These are phyloP conservation scores for Fusarium sororula DNA, from an alignment of 2,329 filamentous ascomycete genomes.

Conservation along the genomic window DNA sequence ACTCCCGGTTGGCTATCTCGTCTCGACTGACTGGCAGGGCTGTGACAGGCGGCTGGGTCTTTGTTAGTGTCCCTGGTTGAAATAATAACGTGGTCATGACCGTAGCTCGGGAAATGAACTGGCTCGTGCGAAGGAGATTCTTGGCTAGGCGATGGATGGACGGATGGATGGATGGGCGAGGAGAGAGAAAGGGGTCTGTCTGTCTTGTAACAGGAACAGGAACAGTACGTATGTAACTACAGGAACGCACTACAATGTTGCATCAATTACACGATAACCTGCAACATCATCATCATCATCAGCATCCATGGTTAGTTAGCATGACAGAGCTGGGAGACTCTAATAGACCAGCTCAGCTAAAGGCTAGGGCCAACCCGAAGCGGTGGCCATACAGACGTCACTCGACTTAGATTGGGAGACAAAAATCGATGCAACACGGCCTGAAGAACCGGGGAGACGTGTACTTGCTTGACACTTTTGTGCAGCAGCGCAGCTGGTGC, in stretches of 20 bases:
- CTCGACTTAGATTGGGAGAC: slow-evolving; percentile 10
- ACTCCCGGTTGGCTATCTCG: slow-evolving; percentile 28
- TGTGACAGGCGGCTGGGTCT: slow-evolving; percentile 30
- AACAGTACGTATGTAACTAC: background rate
- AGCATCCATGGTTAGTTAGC: slow-evolving; percentile 1
- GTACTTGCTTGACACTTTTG: slow-evolving; percentile 33
- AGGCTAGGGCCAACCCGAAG: slow-evolving; percentile 19
- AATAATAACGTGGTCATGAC: slow-evolving; percentile 31
- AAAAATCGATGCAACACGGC: slow-evolving; percentile 28
- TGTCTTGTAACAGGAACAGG: slow-evolving; percentile 1
- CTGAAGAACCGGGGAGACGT: slow-evolving; percentile 31
- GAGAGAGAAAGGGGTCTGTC: slow-evolving; percentile 29
- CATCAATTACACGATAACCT: slow-evolving; percentile 3
- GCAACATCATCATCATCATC: background rate
- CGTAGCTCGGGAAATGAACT: slow-evolving; percentile 23
- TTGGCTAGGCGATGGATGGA: slow-evolving; percentile 25
- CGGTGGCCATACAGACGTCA: slow-evolving; percentile 35
- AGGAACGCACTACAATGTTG: background rate
- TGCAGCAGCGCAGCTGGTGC: slow-evolving; percentile 36
- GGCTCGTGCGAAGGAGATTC: slow-evolving; percentile 34
- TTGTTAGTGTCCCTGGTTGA: slow-evolving; percentile 7
- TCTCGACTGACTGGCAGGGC: slow-evolving; percentile 26
- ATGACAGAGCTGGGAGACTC: slow-evolving; percentile 8
- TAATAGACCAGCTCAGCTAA: slow-evolving; percentile 15
- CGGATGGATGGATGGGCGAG: slow-evolving; percentile 4